A percentile compares a stretch with the other conserved stretches of the same genome.
phyloP scores from a whole-genome alignment of 768 basidiomycete genomes.

The Auricularia cornea region DNA sequence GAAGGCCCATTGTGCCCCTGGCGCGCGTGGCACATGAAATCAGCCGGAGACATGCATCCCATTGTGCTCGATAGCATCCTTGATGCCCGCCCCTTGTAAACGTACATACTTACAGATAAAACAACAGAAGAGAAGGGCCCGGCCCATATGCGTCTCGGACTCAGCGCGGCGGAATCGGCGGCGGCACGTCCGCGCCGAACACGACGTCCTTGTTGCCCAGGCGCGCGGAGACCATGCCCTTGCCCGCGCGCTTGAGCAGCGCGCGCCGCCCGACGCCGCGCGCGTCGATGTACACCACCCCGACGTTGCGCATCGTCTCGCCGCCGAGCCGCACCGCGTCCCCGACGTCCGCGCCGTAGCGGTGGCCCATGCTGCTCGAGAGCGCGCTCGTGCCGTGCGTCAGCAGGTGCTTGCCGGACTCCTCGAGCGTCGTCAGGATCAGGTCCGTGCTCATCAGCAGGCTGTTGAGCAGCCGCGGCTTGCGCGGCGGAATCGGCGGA shows the following conservation, averaged over 20 bases:
- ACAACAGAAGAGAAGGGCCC: too few species aligned
- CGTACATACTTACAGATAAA: too few species aligned
- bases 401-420: constrained; percentile 45
- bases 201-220: constrained; percentile 17
- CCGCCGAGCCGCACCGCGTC: constrained; percentile 50
- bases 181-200: constrained; percentile 2
- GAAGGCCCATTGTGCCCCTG: too few species aligned
- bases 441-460: constrained; percentile 58
- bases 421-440: constrained; percentile 54
- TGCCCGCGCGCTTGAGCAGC: constrained; percentile 54
- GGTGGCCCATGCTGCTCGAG: constrained; percentile 47
- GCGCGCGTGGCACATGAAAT: too few species aligned
- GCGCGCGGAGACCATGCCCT: constrained; percentile 44
- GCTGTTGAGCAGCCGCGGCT: constrained; percentile 26
- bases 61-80: too few species aligned
- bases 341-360: constrained; percentile 58
- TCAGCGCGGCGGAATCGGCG: not conserved
- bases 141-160: not conserved
- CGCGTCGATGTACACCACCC: constrained; percentile 70
- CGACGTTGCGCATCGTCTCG: constrained; percentile 61
- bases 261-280: constrained; percentile 63
- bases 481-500: constrained; percentile 8
- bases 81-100: too few species aligned
- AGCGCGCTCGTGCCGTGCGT: constrained; percentile 41
- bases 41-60: too few species aligned